phyloP scores from a whole-genome alignment of 345 rosid species.

The Eucalyptus pauciflora region DNA sequence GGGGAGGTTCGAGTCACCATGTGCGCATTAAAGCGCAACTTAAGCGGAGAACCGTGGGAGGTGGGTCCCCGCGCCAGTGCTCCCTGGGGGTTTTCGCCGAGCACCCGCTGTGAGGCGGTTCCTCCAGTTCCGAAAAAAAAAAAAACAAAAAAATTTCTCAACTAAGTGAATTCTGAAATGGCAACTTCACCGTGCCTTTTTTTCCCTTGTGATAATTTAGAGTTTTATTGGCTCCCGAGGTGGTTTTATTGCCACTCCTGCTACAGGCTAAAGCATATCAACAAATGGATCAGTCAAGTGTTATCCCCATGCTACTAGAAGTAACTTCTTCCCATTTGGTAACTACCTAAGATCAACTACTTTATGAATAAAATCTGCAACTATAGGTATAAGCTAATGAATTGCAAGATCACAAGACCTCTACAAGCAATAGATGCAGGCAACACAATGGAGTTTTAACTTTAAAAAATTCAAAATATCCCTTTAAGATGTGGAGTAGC shows the following conservation, averaged over 20 bases:
- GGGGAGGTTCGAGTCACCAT: too few relatives aligned
- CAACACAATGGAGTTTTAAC: background rate
- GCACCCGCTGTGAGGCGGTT: fast-evolving
- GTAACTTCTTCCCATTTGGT: background rate
- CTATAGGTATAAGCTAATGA: background rate
- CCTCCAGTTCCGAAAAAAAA: too few relatives aligned
- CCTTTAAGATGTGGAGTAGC: background rate
- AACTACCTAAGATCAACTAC: background rate
- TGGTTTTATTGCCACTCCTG: background rate
- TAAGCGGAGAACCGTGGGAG: too few relatives aligned
- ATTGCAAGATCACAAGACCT: background rate
- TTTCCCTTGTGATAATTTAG: background rate
- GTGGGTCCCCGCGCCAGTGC: too few relatives aligned
- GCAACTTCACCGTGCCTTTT: background rate
- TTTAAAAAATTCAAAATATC: background rate
- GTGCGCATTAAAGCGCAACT: too few relatives aligned
- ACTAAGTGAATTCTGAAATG: background rate
- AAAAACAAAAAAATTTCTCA: background rate
- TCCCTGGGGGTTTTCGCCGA: too few relatives aligned
- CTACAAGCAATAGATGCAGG: background rate
- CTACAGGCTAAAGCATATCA: background rate
- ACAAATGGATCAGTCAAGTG: background rate
- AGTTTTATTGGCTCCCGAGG: background rate
- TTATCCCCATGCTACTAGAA: background rate
- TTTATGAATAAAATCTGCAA: background rate